Evolutionary conservation across 495 filamentous ascomycete genomes (phyloP).

Genomic region (Amniculicola lignicola): DNA sequence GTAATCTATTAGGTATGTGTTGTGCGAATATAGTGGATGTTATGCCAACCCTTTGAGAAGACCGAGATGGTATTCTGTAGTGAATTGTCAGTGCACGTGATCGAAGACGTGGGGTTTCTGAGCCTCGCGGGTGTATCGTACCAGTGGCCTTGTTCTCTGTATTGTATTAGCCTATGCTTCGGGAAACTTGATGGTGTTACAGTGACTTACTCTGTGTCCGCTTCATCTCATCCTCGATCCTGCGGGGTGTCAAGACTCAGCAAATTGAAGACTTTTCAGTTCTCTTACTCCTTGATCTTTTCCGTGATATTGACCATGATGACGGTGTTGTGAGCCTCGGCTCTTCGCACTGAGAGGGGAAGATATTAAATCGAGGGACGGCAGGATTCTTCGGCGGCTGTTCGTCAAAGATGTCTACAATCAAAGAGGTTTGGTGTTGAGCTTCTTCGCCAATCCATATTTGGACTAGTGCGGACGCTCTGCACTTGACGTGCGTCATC

Average conservation of each 20-base stretch:
- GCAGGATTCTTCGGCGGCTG: not conserved
- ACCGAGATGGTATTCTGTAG: constrained; percentile 92
- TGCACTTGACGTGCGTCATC: constrained; percentile 1
- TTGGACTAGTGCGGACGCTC: constrained; percentile 9
- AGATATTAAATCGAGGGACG: not conserved
- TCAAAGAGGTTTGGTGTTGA: constrained; percentile 36
- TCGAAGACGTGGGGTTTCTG: not conserved
- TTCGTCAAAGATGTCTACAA: not conserved
- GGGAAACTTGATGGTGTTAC: not conserved
- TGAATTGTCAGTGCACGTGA: constrained; percentile 35
- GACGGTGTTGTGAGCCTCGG: constrained; percentile 38
- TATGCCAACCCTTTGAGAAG: constrained; percentile 75
- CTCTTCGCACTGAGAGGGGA: not conserved
- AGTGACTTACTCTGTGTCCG: constrained; percentile 81
- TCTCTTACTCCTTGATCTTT: constrained; percentile 92
- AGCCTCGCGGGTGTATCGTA: constrained; percentile 44
- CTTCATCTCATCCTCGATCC: constrained; percentile 99
- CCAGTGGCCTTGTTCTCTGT: constrained; percentile 98
- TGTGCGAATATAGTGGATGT: not conserved
- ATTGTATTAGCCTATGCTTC: constrained; percentile 33
- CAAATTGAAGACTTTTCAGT: constrained; percentile 19
- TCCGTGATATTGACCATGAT: constrained; percentile 99
- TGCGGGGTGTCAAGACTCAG: constrained; percentile 41
- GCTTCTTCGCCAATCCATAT: not conserved
- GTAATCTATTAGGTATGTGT: constrained; percentile 7